Conservation (phyloP, 2,329 filamentous ascomycete genomes). For the Cladosporium sp. region DNA sequence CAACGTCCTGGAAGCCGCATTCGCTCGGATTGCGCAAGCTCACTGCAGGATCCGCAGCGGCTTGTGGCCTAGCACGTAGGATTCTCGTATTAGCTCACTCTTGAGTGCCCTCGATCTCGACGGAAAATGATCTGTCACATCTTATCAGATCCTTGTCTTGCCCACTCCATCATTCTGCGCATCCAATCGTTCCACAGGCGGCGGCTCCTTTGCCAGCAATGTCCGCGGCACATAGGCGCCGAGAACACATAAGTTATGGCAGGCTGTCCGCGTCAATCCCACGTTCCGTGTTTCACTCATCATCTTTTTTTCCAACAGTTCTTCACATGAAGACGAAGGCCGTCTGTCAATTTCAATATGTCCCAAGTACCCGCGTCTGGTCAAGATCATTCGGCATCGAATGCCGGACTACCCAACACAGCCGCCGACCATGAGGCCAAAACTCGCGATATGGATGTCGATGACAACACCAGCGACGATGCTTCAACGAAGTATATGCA, state of each 20-base stretch:
- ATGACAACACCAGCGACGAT: background rate
- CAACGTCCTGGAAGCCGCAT: too few species aligned
- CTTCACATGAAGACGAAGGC: background rate
- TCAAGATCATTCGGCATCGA: background rate
- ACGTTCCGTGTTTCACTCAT: background rate
- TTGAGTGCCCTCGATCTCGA: background rate
- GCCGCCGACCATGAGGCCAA: background rate
- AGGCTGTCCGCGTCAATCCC: background rate
- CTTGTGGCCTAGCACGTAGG: too few species aligned
- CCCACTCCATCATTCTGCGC: too few species aligned
- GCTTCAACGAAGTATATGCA: background rate
- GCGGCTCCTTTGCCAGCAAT: background rate
- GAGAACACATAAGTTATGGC: too few species aligned
- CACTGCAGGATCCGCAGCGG: too few species aligned
- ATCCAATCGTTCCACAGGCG: background rate
- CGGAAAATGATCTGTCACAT: background rate
- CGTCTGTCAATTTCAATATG: background rate
- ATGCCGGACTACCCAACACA: background rate
- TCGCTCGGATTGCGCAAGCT: too few species aligned
- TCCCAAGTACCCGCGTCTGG: background rate
- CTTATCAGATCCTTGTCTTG: constrained; percentile 10
- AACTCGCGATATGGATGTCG: background rate
- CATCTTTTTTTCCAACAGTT: background rate
- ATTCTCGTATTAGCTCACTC: too few species aligned
- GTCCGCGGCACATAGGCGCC: too few species aligned